Conservation (phyloP, 2,329 filamentous ascomycete species). For the Ceratocystis colombiana region DNA sequence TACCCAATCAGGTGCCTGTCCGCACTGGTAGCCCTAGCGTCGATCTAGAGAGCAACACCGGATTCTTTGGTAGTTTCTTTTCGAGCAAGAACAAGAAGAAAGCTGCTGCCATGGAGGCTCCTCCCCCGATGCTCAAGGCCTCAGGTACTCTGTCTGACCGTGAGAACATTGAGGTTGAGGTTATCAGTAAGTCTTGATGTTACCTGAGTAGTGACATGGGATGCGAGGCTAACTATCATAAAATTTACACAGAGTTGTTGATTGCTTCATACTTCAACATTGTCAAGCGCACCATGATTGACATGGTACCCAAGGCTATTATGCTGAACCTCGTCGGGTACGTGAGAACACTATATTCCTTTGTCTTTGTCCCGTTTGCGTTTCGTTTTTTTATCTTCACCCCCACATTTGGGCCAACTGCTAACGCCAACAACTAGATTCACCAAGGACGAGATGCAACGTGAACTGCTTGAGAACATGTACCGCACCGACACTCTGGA, state of each 20-base stretch:
- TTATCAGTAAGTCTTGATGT: conserved; percentile 65
- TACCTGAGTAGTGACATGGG: no score
- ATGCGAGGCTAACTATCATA: conserved; percentile 16
- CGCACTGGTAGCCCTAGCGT: conserved; percentile 68
- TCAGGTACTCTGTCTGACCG: conserved; percentile 89
- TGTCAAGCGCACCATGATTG: conserved; percentile 95
- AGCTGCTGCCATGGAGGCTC: conserved; percentile 98
- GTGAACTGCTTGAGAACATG: conserved; percentile 93
- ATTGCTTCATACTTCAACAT: conserved; percentile 98
- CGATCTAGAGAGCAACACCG: conserved; percentile 47
- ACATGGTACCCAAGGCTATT: conserved; percentile 99
- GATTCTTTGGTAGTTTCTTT: conserved; percentile 98
- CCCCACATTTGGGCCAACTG: not conserved
- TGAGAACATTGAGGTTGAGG: conserved; percentile 90
- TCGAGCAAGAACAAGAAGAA: conserved; percentile 99
- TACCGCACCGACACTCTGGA: conserved; percentile 86
- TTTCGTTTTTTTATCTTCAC: not conserved
- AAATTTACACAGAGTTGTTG: conserved; percentile 57
- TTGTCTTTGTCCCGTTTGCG: not conserved
- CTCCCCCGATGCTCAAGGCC: conserved; percentile 84
- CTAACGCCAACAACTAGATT: conserved; percentile 43
- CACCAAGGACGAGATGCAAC: conserved; percentile 98
- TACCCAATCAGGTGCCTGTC: conserved; percentile 57
- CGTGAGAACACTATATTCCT: conserved; percentile 35
- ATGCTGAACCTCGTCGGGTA: conserved; percentile 96